phyloP scores from a whole-genome alignment of 2,329 filamentous ascomycete species.

The Hymenoscyphus fructigenus region DNA sequence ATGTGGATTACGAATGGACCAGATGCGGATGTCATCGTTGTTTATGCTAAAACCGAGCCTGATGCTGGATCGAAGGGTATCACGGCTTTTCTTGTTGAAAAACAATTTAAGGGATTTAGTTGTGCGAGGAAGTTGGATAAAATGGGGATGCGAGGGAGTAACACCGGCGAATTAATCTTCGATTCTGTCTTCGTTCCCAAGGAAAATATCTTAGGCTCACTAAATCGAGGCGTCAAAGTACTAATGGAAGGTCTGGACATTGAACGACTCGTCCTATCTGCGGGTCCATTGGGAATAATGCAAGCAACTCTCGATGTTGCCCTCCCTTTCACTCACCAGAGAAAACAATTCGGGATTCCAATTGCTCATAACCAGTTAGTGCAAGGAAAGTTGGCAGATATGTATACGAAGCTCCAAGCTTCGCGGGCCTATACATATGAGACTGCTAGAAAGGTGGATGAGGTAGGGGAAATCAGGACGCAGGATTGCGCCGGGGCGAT shows the following conservation, averaged over 20 bases:
- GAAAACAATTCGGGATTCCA: constrained; percentile 83
- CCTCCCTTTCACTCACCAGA: constrained; percentile 83
- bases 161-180: constrained; percentile 91
- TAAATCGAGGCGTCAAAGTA: constrained; percentile 83
- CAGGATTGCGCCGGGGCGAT: constrained; percentile 96
- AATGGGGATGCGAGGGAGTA: constrained; percentile 95
- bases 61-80: constrained; percentile 83
- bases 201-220: constrained; percentile 74
- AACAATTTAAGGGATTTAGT: constrained; percentile 69
- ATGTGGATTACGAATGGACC: constrained; percentile 99
- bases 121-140: constrained; percentile 93
- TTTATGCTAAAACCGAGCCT: constrained; percentile 95
- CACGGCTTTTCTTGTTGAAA: constrained; percentile 88
- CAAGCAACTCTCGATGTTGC: constrained; percentile 83
- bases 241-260: constrained; percentile 96
- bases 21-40: constrained; percentile 86
- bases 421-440: constrained; percentile 83
- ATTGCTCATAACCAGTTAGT: constrained; percentile 92
- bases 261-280: constrained; percentile 86
- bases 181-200: constrained; percentile 86
- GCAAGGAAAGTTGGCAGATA: constrained; percentile 90
- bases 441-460: constrained; percentile 78
- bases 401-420: constrained; percentile 92
- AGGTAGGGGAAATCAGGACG: constrained; percentile 69
- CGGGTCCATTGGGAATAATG: constrained; percentile 92